Percentiles rank a stretch among this genome's conserved stretches.
Conservation (phyloP, 1,139 yeast species). For the Barnettozyma hawaiiensis region DNA sequence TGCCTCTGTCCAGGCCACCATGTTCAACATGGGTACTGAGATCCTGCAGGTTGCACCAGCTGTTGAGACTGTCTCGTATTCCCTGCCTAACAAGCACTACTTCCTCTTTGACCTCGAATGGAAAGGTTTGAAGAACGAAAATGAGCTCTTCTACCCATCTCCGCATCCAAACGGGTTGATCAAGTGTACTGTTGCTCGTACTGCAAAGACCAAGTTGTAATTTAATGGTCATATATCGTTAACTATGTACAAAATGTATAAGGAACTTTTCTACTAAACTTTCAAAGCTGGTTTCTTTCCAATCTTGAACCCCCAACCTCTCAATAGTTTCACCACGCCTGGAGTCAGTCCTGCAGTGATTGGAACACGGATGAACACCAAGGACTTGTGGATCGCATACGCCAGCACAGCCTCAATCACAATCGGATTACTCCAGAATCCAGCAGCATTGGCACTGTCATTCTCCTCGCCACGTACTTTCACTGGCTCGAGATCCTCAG, state of each 20-base stretch:
- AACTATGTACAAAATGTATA: neutral
- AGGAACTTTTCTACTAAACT: too few species aligned
- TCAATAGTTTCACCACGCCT: conserved; percentile 55
- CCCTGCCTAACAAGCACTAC: conserved; percentile 88
- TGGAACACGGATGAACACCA: conserved; percentile 76
- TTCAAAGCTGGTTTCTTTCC: conserved; percentile 42
- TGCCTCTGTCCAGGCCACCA: conserved; percentile 90
- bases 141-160: conserved; percentile 82
- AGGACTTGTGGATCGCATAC: conserved; percentile 86
- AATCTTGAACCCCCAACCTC: conserved; percentile 76
- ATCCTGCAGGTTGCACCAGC: conserved; percentile 55
- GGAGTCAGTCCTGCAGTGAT: conserved; percentile 93
- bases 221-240: neutral
- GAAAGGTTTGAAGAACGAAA: conserved; percentile 78
- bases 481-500: conserved; percentile 25
- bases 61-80: conserved; percentile 60
- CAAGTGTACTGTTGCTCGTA: conserved; percentile 76
- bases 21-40: conserved; percentile 83
- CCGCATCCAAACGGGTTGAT: conserved; percentile 91
- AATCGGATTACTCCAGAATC: conserved; percentile 40
- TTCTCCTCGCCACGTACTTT: conserved; percentile 11
- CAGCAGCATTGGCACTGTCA: conserved; percentile 6
- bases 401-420: conserved; percentile 82
- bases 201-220: conserved; percentile 40
- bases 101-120: conserved; percentile 72